A percentile compares a stretch with the other conserved stretches of the same genome.
Conservation (phyloP, 257 asterid genomes). For the Solanum lignicaule region DNA sequence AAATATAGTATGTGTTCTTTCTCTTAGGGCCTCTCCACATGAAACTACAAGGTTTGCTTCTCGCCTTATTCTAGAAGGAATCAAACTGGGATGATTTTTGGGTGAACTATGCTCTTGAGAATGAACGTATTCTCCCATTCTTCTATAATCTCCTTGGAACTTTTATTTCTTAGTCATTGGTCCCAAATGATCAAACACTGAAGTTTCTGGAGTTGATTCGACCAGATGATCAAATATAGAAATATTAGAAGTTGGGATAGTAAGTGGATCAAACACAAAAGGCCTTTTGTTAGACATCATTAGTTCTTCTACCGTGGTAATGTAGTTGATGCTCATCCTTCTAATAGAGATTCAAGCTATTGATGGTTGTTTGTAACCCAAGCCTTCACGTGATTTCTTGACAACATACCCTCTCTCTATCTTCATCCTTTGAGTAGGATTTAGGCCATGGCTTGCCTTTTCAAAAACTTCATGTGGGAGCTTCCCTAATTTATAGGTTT, state of each 20-base stretch:
- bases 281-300: too few species aligned
- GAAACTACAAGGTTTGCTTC: neutral
- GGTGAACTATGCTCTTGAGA: neutral
- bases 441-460: neutral
- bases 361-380: neutral
- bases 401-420: neutral
- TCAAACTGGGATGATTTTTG: neutral
- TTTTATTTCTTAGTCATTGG: neutral
- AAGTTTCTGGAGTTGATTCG: neutral
- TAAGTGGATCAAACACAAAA: neutral
- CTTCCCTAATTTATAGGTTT: neutral
- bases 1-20: too few species aligned
- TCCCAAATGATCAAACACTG: too few species aligned
- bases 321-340: too few species aligned
- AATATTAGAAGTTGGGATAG: too few species aligned
- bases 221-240: neutral
- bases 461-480: accelerated
- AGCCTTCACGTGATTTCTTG: neutral
- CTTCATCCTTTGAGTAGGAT: neutral
- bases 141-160: too few species aligned
- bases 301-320: neutral
- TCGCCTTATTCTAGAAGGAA: neutral
- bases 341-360: neutral
- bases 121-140: neutral
- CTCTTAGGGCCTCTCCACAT: neutral